Base-by-base conservation (phyloP, 2,329 filamentous ascomycete species). In the Fusarium bulbicola region DNA sequence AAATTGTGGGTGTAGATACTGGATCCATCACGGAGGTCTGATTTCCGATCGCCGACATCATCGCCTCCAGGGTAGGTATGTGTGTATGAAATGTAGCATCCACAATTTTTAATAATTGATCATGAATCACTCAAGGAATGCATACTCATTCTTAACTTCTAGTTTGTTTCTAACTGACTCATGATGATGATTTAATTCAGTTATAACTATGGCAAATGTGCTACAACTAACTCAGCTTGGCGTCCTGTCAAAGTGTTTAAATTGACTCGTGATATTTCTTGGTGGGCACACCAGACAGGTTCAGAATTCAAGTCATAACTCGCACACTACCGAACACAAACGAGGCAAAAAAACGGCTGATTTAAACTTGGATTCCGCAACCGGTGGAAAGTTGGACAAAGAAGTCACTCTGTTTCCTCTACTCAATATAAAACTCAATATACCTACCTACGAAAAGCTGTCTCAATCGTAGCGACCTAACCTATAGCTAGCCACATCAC, bases 1-100 rank as follows among this genome's bases (percentile, higher is more conserved):
- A 75, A 77, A 74, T 77, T 77, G 73, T 76, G 76, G 75, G 74
- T 64, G 71, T 59, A 40, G 34, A 34, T 39, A 47, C 12, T 24
- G 26, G 53, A 53, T 59, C 73, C 57, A 58, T 61, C 50, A 68
- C 66, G 60, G 64, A 58, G 49, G 37, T 72, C 56, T 47, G 58
- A 64, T 12, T n/a, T 28, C 76, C 76, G 76, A 76, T 40, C 42
- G n/a, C 75, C 75, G 75, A 72, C 50, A 26, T 3, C 16, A 9
- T 7, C 5, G 1, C 26, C 42, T 70, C 47, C 39, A 74, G 72
- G 71, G 71, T 74, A 74, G 42, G 36, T 13, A 71, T 28, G 37
- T 15, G 5, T 20, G 24, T 34, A 11, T 24, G n/a, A 34, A 34
- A 28, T 3, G 21, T n/a, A 60, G 39, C 26, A 15, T 21, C 26